Evolutionary conservation across 768 basidiomycete species (phyloP), one percentile per base, ranked within the genome.

Genomic region (Dentipellis fragilis): DNA sequence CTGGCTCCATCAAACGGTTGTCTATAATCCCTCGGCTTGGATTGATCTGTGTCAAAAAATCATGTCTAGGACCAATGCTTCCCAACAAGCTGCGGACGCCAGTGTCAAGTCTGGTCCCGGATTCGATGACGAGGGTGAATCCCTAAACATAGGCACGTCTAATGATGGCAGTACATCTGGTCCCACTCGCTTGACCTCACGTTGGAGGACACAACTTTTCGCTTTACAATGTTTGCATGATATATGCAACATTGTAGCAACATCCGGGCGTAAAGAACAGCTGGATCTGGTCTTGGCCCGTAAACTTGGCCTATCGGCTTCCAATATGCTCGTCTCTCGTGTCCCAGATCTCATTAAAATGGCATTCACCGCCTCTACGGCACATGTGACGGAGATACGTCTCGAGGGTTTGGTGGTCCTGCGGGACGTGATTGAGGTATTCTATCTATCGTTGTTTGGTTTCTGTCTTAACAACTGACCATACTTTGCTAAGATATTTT

Each of bases 161-260:
- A 70, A 74, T 23, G 77, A 76, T 4, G 67, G 71, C 8, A 67
- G 69, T 22, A 68, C 68, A 14, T 61, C 69, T 42, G 71, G 68
- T 19, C 68, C 73, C 35, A 68, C 73, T 10, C 72, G 78, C 36
- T 68, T 73, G 9, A 90, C 83, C 7, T 93, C 93, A 16, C 79
- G 95, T 46, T 99, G 96, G 96, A 77, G 96, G 56, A 99, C 96
- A 0, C 96, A 98, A 58, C 72, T 97, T 14, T 99, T 98, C 67
- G 92, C 96, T 1, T 70, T 99, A 52, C 83, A 88, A 59, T 98
- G 96, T 66, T 69, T 98, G 37, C 95, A 97, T 67, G 81, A 82
- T 49, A 93, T 97, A 10, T 91, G 95, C 61, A 75, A 74, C 1
- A 82, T 88, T 6, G 84, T 96, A 1, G 74, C 80, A 0, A 75